phyloP scores from a whole-genome alignment of 371 early-diverging fungal genomes.

The Syncephalastrum sp. region DNA sequence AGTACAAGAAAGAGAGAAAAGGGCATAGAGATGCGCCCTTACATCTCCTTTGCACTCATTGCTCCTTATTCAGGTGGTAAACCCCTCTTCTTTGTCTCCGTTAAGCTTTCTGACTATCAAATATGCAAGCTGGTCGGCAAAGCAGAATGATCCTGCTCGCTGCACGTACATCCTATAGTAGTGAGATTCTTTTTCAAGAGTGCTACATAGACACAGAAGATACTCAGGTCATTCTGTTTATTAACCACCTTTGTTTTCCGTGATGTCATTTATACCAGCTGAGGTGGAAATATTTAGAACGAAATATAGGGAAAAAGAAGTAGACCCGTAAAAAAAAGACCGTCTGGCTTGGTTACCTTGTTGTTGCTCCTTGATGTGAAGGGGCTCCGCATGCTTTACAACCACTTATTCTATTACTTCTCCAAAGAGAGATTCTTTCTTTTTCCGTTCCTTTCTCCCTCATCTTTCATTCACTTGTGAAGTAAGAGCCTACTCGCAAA shows the following conservation, averaged over 20 bases:
- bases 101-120: too few species aligned
- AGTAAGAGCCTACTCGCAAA: background rate
- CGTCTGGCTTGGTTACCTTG: background rate
- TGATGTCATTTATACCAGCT: background rate
- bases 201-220: background rate
- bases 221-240: background rate
- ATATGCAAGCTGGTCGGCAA: too few species aligned
- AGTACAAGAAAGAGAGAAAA: too few species aligned
- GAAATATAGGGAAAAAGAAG: too few species aligned
- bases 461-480: background rate
- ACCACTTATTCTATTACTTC: constrained; percentile 4
- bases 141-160: too few species aligned
- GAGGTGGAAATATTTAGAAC: too few species aligned
- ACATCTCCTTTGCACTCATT: too few species aligned
- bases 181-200: too few species aligned
- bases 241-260: background rate
- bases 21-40: too few species aligned
- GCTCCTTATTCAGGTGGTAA: too few species aligned
- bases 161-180: too few species aligned
- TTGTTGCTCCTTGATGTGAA: constrained; percentile 13
- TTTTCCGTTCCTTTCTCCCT: constrained; percentile 8
- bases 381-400: constrained; percentile 14
- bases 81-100: too few species aligned
- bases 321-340: background rate
- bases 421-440: constrained; percentile 1